phyloP scores from a whole-genome alignment of 2,329 filamentous ascomycete species.

The Nemania sp. region DNA sequence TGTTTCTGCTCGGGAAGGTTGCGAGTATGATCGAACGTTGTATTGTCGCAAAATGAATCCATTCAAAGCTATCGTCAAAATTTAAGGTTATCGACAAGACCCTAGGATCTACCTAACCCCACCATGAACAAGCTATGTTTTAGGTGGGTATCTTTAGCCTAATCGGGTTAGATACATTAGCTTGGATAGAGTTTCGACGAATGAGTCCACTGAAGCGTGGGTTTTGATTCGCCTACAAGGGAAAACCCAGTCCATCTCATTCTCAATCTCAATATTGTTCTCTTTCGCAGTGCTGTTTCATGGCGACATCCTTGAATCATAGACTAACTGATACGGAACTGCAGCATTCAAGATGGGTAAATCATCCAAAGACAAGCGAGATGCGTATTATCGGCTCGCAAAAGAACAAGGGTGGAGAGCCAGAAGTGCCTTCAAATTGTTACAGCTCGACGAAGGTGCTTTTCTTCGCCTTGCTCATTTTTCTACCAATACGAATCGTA shows the following conservation, averaged over 20 bases:
- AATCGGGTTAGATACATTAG: too few relatives aligned
- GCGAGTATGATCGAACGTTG: not conserved
- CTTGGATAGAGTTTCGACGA: too few relatives aligned
- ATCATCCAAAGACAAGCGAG: slow-evolving; percentile 97
- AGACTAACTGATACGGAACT: not conserved
- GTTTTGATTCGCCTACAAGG: too few relatives aligned
- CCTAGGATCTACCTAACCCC: slow-evolving; percentile 9
- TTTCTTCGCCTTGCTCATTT: not conserved
- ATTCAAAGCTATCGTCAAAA: slow-evolving; percentile 14
- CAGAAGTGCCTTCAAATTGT: slow-evolving; percentile 92
- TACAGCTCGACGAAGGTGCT: slow-evolving; percentile 83
- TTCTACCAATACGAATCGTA: not conserved
- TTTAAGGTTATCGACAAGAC: slow-evolving; percentile 9
- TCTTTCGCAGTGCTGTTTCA: too few relatives aligned
- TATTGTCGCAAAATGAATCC: not conserved
- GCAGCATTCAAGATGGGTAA: slow-evolving; percentile 72
- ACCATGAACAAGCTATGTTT: slow-evolving; percentile 2
- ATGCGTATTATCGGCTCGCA: slow-evolving; percentile 95
- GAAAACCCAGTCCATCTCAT: too few relatives aligned
- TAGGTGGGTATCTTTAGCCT: not conserved
- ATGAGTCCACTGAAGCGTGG: too few relatives aligned
- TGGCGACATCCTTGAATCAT: too few relatives aligned
- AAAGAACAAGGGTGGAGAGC: slow-evolving; percentile 99
- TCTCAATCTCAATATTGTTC: too few relatives aligned
- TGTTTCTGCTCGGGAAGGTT: slow-evolving; percentile 14